Base-by-base conservation (phyloP, 2,329 filamentous ascomycete species). In the Neofusicoccum sp. region DNA sequence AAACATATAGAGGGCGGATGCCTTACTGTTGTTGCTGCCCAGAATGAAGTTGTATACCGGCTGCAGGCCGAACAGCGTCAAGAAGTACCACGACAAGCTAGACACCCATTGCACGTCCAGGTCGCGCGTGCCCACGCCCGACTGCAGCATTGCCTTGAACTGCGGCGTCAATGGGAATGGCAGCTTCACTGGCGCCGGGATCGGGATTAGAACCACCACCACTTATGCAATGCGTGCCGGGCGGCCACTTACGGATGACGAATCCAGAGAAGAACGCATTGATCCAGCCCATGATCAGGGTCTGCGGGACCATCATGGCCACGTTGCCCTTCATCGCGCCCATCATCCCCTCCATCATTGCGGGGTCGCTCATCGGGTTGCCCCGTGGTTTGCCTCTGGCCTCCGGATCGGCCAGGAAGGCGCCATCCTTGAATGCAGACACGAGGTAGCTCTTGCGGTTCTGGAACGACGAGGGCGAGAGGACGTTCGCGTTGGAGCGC, bases 301-400 rank as follows among this genome's bases (percentile, higher is more conserved):
- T 98, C 77, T 99, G 96, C 51, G 95, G 95, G 62, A 99, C 91
- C 81, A 99, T 98, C 95, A 98, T 99, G 65, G 95, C 93, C 90
- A 99, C 96, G 74, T 99, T 96, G 61, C 93, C 93, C 85, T 99
- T 99, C 91, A 99, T 96, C 91, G 96, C 96, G 67, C 95, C 93
- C 95, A 99, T 99, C 95, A 99, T 99, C 67, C 93, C 93, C 73
- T 99, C 96, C 95, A 99, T 99, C 62, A 91, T 91, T 49, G 89
- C 89, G 24, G 96, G 96, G 75, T 99, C 95, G 9, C 89, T 90
- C 86, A 99, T 92, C 3, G 95, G 95, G 77, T 98, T 99, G 38
- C 91, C 86, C 20, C 92, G 89, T 3, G 92, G 89, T 78, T 97
- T 90, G 57, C 93, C 93, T 72, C 89, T 88, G 70, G 82, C 86